Conservation (phyloP, 352 stramenopile genomes). For the Halophytophthora batemanensis region DNA sequence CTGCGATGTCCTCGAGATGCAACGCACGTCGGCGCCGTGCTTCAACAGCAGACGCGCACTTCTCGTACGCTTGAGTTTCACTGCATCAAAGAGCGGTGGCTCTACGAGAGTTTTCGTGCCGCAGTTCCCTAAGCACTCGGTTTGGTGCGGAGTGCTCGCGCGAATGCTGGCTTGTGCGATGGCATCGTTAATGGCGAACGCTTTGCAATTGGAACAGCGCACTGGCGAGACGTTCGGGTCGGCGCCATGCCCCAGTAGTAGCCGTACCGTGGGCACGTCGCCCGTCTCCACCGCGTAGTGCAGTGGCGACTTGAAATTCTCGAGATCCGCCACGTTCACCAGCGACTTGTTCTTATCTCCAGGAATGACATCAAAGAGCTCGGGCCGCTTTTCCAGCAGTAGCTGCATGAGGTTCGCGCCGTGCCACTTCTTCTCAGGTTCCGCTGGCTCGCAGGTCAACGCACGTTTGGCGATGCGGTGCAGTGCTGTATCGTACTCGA, state of each 20-base stretch:
- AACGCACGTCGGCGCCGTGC: conserved; percentile 37
- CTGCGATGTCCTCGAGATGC: conserved; percentile 29
- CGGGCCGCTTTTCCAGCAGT: conserved; percentile 36
- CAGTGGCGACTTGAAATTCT: conserved; percentile 54
- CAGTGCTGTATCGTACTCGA: conserved; percentile 48
- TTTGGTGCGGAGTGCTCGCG: conserved; percentile 1
- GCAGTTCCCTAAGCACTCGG: conserved; percentile 32
- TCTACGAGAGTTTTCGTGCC: conserved; percentile 35
- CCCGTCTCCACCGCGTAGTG: conserved; percentile 50
- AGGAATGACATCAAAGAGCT: conserved; percentile 19
- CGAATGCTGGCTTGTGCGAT: conserved; percentile 12
- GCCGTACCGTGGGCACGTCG: conserved; percentile 34
- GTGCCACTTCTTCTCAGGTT: conserved; percentile 39
- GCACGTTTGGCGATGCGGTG: conserved; percentile 47
- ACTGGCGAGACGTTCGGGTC: conserved; percentile 55
- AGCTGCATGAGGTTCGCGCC: conserved; percentile 52
- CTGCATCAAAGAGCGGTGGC: conserved; percentile 40
- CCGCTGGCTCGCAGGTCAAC: conserved; percentile 28
- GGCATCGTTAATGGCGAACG: conserved; percentile 10
- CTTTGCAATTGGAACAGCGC: conserved; percentile 40
- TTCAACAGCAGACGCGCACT: conserved; percentile 42
- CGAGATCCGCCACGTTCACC: conserved; percentile 46
- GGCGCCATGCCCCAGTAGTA: conserved; percentile 34
- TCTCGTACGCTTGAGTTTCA: conserved; percentile 28
- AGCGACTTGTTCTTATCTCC: conserved; percentile 19